phyloP scores from a whole-genome alignment of 2,329 filamentous ascomycete species.

The Neophaeococcomyces mojaviensis region DNA sequence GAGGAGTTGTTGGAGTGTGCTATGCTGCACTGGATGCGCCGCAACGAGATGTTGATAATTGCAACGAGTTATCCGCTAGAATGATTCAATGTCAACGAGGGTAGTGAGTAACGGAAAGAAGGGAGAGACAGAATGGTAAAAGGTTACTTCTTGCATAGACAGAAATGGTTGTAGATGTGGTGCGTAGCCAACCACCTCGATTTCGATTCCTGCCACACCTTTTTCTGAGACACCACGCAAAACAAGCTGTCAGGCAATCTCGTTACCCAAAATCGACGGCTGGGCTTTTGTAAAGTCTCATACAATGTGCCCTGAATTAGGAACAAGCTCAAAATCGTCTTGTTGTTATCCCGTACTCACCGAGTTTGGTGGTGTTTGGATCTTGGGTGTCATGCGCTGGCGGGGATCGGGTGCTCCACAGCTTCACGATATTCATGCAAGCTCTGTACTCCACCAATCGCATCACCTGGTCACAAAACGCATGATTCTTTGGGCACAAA shows the following conservation, averaged over 20 bases:
- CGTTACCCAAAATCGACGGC: background rate
- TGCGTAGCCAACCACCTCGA: conserved; percentile 4
- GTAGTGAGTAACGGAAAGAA: background rate
- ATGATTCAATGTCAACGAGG: background rate
- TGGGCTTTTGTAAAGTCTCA: background rate
- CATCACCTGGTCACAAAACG: no score
- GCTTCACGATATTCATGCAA: no score
- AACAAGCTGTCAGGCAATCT: background rate
- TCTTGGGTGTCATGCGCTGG: no score
- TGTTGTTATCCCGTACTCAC: no score
- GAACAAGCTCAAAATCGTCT: no score
- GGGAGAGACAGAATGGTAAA: background rate
- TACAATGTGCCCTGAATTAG: background rate
- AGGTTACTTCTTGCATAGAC: no score
- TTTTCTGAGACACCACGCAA: conserved; percentile 6
- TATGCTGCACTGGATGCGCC: background rate
- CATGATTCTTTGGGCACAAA: no score
- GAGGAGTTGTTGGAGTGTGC: background rate
- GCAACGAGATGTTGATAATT: background rate
- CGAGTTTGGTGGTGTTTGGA: no score
- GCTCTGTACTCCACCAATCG: no score
- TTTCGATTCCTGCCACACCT: conserved; percentile 5
- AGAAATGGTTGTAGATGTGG: conserved; percentile 4
- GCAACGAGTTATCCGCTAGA: no score
- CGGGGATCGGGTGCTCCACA: no score